Conservation (phyloP, 192 early-diverging fungal genomes). For the Dispira simplex region DNA sequence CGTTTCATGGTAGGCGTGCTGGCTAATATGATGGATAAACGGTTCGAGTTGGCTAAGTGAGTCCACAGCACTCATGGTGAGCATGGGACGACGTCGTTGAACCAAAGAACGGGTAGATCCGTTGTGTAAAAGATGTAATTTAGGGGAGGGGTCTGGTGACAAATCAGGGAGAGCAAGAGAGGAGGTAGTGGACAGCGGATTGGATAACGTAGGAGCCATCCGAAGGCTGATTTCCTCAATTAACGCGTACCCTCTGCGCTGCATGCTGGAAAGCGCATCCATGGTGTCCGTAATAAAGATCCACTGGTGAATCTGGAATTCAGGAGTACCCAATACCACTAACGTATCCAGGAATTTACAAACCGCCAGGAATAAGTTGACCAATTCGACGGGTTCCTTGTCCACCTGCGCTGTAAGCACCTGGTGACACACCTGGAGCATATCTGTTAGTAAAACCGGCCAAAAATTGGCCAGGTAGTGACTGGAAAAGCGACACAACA, state of each 20-base stretch:
- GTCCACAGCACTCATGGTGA: slow-evolving; percentile 51
- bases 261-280: slow-evolving; percentile 39
- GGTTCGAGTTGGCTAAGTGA: slow-evolving; percentile 56
- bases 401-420: slow-evolving; percentile 14
- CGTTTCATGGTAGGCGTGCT: slow-evolving; percentile 59
- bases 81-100: slow-evolving; percentile 35
- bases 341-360: slow-evolving; percentile 84
- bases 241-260: slow-evolving; percentile 36
- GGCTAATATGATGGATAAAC: slow-evolving; percentile 59
- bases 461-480: slow-evolving; percentile 80
- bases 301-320: slow-evolving; percentile 88
- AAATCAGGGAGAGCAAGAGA: slow-evolving; percentile 16
- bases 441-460: slow-evolving; percentile 79
- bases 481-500: slow-evolving; percentile 57
- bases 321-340: slow-evolving; percentile 61
- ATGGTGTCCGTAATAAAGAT: slow-evolving; percentile 82
- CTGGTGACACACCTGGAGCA: slow-evolving; percentile 32
- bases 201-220: slow-evolving; percentile 14
- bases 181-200: slow-evolving; percentile 13
- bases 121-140: slow-evolving; percentile 17
- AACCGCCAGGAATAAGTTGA: slow-evolving; percentile 55
- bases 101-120: slow-evolving; percentile 10
- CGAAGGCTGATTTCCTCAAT: slow-evolving; percentile 49
- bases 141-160: slow-evolving; percentile 18
- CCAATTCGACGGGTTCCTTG: slow-evolving; percentile 41